Base-by-base conservation (phyloP, 2,329 filamentous ascomycete genomes). In the Davidsoniella virescens region DNA sequence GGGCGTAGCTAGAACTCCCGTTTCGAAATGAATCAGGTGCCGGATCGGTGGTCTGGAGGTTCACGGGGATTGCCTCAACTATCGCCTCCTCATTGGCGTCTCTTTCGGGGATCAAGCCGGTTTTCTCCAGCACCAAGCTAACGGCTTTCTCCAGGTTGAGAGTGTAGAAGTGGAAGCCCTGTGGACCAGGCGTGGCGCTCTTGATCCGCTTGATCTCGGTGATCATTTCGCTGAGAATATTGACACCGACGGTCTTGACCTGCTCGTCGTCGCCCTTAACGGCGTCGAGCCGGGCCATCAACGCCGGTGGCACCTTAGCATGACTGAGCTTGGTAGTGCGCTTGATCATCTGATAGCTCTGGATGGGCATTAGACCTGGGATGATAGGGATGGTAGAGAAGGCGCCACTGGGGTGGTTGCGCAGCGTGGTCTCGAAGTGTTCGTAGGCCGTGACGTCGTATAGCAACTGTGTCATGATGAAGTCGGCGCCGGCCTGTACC, bases 401-500 rank as follows among this genome's bases (percentile, higher is more conserved):
- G 2, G 76, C 74, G 3, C 87, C 87, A 59, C 85, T 93, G 44
- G 85, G 78, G 60, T 98, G 87, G 49, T 81, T 76, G 54, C 87
- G 72, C 56, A 98, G 64, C 47, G 72, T 76, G 56, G 69, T 73
- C 67, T 96, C 90, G 60, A 93, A 96, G 33, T 70, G 70, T 50
- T 80, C 75, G 62, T 93, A 98, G 16, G 85, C 85, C 3, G 84
- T 72, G 20, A 87, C 75, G 61, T 96, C 87, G 64, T 94, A 98
- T 65, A 95, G 96, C 7, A 98, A 73, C 64, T 98, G 92, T 1
- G 92, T 96, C 86, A 98, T 94, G 65, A 98, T 84, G 61, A 98
- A 98, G 66, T 96, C 88, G 47, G 88, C 92, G 1, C 92, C 92
- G 3, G 92, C 92, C 58, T 82, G 72, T 1, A 82, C 83, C 72